Conservation (phyloP, 75 land plant species). For the Cunninghamia lanceolata region DNA sequence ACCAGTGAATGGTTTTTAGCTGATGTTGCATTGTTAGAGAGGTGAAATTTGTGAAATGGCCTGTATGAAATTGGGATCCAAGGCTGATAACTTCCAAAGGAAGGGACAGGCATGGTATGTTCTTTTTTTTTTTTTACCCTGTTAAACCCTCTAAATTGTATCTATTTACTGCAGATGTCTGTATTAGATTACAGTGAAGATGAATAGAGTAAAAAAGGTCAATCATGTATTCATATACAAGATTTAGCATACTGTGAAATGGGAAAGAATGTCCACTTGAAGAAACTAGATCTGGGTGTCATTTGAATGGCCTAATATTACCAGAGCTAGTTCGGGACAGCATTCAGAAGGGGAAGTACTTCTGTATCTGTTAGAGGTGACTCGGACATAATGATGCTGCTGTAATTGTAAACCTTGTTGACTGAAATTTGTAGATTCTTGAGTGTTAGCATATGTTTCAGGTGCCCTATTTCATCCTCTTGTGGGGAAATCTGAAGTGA, state of each 20-base stretch:
- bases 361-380: not conserved
- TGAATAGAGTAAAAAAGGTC: not conserved
- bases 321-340: not conserved
- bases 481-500: not conserved
- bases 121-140: not conserved
- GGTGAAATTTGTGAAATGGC: conserved; percentile 37
- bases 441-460: not conserved
- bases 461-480: not conserved
- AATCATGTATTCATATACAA: not conserved
- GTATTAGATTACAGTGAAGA: not conserved
- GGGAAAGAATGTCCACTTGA: not conserved
- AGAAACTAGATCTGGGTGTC: not conserved
- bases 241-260: not conserved
- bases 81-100: conserved; percentile 62
- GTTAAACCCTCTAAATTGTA: not conserved
- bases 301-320: not conserved
- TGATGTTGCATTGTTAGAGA: not conserved
- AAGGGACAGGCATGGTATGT: conserved; percentile 80
- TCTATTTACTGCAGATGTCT: not conserved
- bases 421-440: not conserved
- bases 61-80: conserved; percentile 71
- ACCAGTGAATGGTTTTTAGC: not conserved
- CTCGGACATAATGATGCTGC: not conserved
- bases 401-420: not conserved
- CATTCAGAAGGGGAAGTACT: not conserved